Evolutionary conservation across 768 basidiomycete species (phyloP), one percentile per base, ranked within the genome.

Genomic region (Panus rudis): DNA sequence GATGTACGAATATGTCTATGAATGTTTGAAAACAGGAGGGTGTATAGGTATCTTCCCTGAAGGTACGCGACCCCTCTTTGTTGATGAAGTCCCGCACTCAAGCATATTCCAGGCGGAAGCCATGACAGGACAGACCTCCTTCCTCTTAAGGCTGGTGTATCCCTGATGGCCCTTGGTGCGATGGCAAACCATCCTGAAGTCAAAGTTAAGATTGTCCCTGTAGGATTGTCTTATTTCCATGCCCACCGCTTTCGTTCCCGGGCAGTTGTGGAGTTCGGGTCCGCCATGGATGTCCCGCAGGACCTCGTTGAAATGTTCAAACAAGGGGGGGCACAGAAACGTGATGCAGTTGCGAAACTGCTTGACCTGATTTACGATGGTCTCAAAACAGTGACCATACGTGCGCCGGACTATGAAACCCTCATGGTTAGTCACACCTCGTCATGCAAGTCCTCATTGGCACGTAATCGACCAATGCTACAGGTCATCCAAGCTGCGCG

Each of bases 31-130:
- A 44, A 78, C 84, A 44, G 90, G 90, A 7, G 91, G 91, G 12
- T 81, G 83, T 51, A 93, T 99, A 48, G 93, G 96, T 35, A 97
- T 99, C 50, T 98, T 98, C 59, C 96, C 96, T 28, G 96, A 98
- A 82, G 94, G 93, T 90, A 52, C 45, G 63, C 46, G 12, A 7
- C 13, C 13, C 35, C 20, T 31, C 28, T 24, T 34, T 32, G 10
- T 30, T 5, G 31, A 37, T 8, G 38, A 27, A 46, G 7, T 42
- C 32, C 24, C 10, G 43, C 23, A 37, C 33, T 17, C 20, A n/a
- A 26, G 14, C 30, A 13, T 34, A 17, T 4, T 11, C 93, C 49
- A 94, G 92, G 93, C 54, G 93, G 94, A 42, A 94, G 92, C 41
- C 93, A 98, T 63, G 93, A 98, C 63, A 81, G 93, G 24, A 92